These are phyloP conservation scores for Zygoascus sp. DNA, from an alignment of 1,139 yeast species.

Conservation along the genomic window DNA sequence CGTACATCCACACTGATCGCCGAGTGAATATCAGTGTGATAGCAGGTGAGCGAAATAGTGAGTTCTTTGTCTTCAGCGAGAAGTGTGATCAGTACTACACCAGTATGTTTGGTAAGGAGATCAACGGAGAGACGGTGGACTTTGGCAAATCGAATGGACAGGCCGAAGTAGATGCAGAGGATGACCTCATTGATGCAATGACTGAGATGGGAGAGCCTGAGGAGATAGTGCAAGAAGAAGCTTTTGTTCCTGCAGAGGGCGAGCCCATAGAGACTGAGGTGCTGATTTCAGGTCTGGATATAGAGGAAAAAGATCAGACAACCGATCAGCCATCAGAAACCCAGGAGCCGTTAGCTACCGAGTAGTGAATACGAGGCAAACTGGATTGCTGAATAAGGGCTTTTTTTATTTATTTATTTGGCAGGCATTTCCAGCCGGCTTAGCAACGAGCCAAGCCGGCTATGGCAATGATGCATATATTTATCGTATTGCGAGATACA, in stretches of 20 bases:
- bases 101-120: constrained; percentile 21
- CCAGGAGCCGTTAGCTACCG: too few relatives aligned
- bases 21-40: constrained; percentile 26
- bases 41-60: constrained; percentile 11
- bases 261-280: not conserved
- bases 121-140: constrained; percentile 23
- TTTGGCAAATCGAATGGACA: constrained; percentile 28
- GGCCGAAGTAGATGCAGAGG: constrained; percentile 16
- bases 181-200: constrained; percentile 16
- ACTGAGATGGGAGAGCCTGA: not conserved
- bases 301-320: not conserved
- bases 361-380: too few relatives aligned
- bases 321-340: too few relatives aligned
- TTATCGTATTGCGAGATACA: too few relatives aligned
- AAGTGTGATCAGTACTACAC: constrained; percentile 1
- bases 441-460: too few relatives aligned
- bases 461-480: too few relatives aligned
- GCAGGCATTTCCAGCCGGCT: too few relatives aligned
- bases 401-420: too few relatives aligned
- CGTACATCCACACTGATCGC: constrained; percentile 45
- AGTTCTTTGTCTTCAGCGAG: constrained; percentile 8
- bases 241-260: not conserved
- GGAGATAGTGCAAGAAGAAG: not conserved
- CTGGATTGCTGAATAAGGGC: too few relatives aligned
- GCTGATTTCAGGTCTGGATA: not conserved